A percentile compares a stretch with the other conserved stretches of the same genome.
Conservation (phyloP, 768 basidiomycete genomes). For the Suillus discolor region DNA sequence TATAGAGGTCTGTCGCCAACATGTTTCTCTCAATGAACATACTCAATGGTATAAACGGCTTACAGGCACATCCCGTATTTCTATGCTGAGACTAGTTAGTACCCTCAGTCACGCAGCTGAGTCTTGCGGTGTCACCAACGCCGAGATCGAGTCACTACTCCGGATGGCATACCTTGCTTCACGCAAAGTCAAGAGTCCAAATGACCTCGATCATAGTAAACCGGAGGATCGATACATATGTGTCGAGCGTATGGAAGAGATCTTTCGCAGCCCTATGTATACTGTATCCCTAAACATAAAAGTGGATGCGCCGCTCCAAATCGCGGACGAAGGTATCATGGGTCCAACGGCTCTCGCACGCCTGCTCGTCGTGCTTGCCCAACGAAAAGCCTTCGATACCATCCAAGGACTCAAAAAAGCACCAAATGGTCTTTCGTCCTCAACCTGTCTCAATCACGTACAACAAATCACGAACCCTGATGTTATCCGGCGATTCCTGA, state of each 20-base stretch:
- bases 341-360: slow-evolving; percentile 32
- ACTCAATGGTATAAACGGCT: neutral
- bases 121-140: slow-evolving; percentile 23
- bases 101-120: slow-evolving; percentile 22
- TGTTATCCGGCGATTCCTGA: slow-evolving; percentile 26
- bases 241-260: slow-evolving; percentile 20
- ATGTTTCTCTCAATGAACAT: neutral
- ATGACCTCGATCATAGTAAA: neutral
- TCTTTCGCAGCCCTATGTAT: slow-evolving; percentile 25
- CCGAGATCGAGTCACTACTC: slow-evolving; percentile 30
- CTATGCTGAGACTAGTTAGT: slow-evolving; percentile 30
- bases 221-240: neutral
- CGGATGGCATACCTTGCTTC: slow-evolving; percentile 26
- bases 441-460: slow-evolving; percentile 22
- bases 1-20: slow-evolving; percentile 18
- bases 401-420: slow-evolving; percentile 22
- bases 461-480: slow-evolving; percentile 30
- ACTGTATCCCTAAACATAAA: slow-evolving; percentile 15
- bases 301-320: slow-evolving; percentile 20
- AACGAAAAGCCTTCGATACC: slow-evolving; percentile 26
- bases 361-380: slow-evolving; percentile 31
- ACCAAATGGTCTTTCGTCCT: slow-evolving; percentile 23
- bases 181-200: slow-evolving; percentile 15
- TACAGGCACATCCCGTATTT: slow-evolving; percentile 26
- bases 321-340: slow-evolving; percentile 25